Base-by-base conservation (phyloP, 306 rosid species). In the Vicia faba region DNA sequence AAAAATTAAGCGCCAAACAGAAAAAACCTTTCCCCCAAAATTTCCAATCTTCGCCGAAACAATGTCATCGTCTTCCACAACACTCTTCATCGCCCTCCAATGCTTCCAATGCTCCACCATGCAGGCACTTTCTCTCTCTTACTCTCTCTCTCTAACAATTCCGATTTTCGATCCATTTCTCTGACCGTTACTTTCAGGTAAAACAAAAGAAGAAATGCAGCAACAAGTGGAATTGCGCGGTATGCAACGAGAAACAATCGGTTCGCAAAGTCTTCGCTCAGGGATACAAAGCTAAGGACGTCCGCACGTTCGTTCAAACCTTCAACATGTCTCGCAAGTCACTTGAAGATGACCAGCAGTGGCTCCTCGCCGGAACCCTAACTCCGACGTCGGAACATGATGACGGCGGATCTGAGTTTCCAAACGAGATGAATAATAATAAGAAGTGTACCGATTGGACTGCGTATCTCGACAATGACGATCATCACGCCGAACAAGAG, bases 41-140 rank as follows among this genome's bases (percentile, higher is more conserved):
- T 3, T 41, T 41, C 5, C 50, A 2, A n/a, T 44, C 8, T 1
- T 44, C 9, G 0, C 50, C 64, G 25, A 19, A 18, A 5, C 69
- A 16, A 87, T 82, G 92, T 44, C 84, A n/a, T 62, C 85, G 16
- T 48, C 72, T 3, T 57, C 78, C 0, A 66, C 88, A 25, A 75
- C 80, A 46, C 35, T 85, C 80, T 92, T 89, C 87, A 78, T 85
- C 48, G 92, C 96, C 46, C 89, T 92, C 18, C 88, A 84, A 58
- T 92, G 98, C 81, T 85, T 77, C 82, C 85, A 89, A 43, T 92
- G 96, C 89, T 84, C 86, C 78, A 85, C 91, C 74, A 87, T 89
- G 98, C 96, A 89, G 95, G 96, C 1, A 79, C 69, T 5, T 6
- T 12, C 56, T 63, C 56, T 43, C 58, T 63, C 55, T n/a, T n/a